Percentiles rank a stretch among this genome's conserved stretches.
These are phyloP conservation scores for Yarrowia osloensis DNA, from an alignment of 805 yeast species.

Conservation along the genomic window DNA sequence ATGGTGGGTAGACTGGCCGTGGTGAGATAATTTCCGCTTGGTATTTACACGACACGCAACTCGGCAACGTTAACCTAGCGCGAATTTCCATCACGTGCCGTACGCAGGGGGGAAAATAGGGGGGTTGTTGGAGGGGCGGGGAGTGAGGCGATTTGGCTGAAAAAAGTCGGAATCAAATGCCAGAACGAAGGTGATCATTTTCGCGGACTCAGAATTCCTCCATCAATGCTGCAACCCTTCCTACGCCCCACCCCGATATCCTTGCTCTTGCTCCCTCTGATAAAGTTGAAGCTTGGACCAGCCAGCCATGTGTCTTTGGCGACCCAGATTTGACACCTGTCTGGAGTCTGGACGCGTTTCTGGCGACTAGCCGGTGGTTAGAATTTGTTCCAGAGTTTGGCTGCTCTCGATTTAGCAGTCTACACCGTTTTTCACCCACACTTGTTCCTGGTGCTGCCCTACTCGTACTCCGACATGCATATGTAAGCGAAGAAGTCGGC, in stretches of 20 bases:
- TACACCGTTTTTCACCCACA: too few species aligned
- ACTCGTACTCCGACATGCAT: too few species aligned
- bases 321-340: too few species aligned
- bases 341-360: slow-evolving; percentile 2
- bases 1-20: not conserved
- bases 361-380: not conserved
- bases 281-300: not conserved
- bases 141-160: not conserved
- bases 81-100: slow-evolving; percentile 12
- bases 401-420: not conserved
- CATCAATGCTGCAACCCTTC: too few species aligned
- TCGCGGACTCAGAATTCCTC: too few species aligned
- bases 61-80: not conserved
- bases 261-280: not conserved
- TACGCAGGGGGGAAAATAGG: slow-evolving; percentile 9
- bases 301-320: not conserved
- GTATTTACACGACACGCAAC: slow-evolving; percentile 11
- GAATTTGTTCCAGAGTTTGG: not conserved
- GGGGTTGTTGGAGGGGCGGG: not conserved
- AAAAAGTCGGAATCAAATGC: not conserved
- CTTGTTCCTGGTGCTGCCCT: too few species aligned
- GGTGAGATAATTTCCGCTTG: slow-evolving; percentile 3
- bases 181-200: not conserved
- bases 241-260: too few species aligned
- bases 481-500: too few species aligned